phyloP scores from a whole-genome alignment of 148 eudicot genomes.

The Camellia japonica region DNA sequence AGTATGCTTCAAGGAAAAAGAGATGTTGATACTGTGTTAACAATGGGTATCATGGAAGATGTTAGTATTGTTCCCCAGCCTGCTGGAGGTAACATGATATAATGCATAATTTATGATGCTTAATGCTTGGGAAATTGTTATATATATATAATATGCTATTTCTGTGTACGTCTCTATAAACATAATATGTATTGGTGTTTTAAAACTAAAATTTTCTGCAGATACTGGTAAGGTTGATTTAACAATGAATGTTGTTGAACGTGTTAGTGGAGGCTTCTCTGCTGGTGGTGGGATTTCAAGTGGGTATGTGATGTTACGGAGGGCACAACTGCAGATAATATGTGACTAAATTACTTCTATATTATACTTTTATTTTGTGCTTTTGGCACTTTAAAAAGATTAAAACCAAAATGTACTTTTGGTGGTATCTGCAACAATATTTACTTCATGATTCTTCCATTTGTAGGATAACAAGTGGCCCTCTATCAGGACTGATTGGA shows the following conservation, averaged over 20 bases:
- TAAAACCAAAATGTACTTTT: background rate
- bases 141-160: background rate
- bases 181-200: background rate
- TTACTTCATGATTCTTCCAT: slow-evolving; percentile 12
- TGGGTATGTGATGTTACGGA: slow-evolving; percentile 60
- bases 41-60: slow-evolving; percentile 99
- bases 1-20: slow-evolving; percentile 98
- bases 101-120: background rate
- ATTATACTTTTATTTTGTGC: background rate
- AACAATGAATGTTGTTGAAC: slow-evolving; percentile 92
- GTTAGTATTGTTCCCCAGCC: slow-evolving; percentile 98
- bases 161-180: background rate
- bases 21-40: slow-evolving; percentile 87
- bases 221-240: slow-evolving; percentile 97
- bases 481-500: slow-evolving; percentile 94
- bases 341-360: background rate
- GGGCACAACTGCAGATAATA: background rate
- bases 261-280: slow-evolving; percentile 94
- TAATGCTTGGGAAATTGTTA: background rate
- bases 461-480: slow-evolving; percentile 93
- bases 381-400: background rate
- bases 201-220: slow-evolving; percentile 23
- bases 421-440: slow-evolving; percentile 23
- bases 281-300: slow-evolving; percentile 99
- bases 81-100: slow-evolving; percentile 72